A percentile compares a stretch with the other conserved stretches of the same genome.
Evolutionary conservation across 2,329 filamentous ascomycete species (phyloP).

Genomic region (Albophoma yamanashiensis): DNA sequence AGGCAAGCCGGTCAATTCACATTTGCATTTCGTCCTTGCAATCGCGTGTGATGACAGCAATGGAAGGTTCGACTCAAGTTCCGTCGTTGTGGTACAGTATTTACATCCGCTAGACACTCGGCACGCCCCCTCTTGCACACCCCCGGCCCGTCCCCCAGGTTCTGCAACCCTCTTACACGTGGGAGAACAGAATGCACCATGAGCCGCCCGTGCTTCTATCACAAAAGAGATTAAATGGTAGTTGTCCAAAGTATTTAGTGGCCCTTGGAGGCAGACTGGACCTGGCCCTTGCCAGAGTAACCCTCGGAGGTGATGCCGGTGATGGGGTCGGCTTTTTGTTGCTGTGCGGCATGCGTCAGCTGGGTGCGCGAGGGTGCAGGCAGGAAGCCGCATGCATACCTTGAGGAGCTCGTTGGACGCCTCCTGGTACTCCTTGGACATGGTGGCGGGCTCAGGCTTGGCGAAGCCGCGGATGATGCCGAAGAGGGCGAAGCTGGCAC

Average conservation of each 20-base stretch:
- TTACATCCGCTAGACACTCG: constrained; percentile 22
- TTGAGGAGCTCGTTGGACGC: constrained; percentile 87
- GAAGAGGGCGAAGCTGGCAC: constrained; percentile 62
- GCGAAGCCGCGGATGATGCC: constrained; percentile 59
- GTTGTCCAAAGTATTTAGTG: constrained; percentile 23
- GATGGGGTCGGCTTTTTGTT: constrained; percentile 77
- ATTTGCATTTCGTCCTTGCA: constrained; percentile 4
- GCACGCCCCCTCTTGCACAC: constrained; percentile 16
- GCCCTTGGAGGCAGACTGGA: constrained; percentile 57
- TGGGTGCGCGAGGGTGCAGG: neutral
- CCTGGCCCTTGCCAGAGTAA: constrained; percentile 67
- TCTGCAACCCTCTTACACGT: constrained; percentile 24
- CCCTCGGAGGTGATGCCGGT: constrained; percentile 71
- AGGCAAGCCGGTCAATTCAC: constrained; percentile 5
- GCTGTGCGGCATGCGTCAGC: constrained; percentile 33
- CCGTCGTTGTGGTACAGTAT: constrained; percentile 32
- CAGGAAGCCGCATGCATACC: constrained; percentile 35
- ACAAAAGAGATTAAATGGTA: constrained; percentile 21
- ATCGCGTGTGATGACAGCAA: constrained; percentile 10
- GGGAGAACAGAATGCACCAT: constrained; percentile 15
- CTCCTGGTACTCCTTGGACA: constrained; percentile 97
- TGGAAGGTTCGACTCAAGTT: constrained; percentile 21
- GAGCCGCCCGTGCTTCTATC: constrained; percentile 20
- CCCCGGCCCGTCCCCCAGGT: constrained; percentile 10
- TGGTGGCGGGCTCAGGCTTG: constrained; percentile 65